Conservation (phyloP, 192 early-diverging fungal species). For the Coemansia guatemalensis region DNA sequence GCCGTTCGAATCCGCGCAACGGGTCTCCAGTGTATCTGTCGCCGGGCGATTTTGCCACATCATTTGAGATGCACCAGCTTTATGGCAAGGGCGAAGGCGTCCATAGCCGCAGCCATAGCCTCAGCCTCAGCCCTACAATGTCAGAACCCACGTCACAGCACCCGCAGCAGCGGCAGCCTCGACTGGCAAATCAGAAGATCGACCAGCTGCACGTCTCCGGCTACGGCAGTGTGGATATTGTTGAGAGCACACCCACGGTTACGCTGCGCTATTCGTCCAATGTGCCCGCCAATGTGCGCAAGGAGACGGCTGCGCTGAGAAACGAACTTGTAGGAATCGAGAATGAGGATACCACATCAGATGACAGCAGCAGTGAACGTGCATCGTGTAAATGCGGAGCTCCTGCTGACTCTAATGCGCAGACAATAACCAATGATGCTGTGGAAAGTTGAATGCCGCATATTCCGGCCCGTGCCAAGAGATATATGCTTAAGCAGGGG, state of each 20-base stretch:
- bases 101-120: not conserved
- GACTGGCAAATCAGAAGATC: constrained; percentile 46
- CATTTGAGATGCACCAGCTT: constrained; percentile 44
- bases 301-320: constrained; percentile 49
- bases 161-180: constrained; percentile 18
- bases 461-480: not conserved
- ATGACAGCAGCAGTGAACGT: constrained; percentile 34
- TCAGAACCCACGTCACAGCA: constrained; percentile 2
- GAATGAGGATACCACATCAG: constrained; percentile 24
- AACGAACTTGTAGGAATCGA: constrained; percentile 54
- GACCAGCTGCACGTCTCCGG: constrained; percentile 48
- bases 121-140: constrained; percentile 4
- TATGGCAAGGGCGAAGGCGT: constrained; percentile 3
- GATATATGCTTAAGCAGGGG: not conserved
- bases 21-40: constrained; percentile 53
- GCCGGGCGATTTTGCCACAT: constrained; percentile 41
- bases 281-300: constrained; percentile 41
- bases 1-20: constrained; percentile 46
- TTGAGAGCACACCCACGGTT: constrained; percentile 46
- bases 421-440: not conserved
- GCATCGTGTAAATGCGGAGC: not conserved
- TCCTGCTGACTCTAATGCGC: not conserved
- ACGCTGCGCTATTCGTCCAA: constrained; percentile 52
- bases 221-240: constrained; percentile 48
- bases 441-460: not conserved